A percentile compares a stretch with the other conserved stretches of the same genome.
These are phyloP conservation scores for Colletotrichum somersetense DNA, from an alignment of 2,329 filamentous ascomycete genomes.

Conservation along the genomic window DNA sequence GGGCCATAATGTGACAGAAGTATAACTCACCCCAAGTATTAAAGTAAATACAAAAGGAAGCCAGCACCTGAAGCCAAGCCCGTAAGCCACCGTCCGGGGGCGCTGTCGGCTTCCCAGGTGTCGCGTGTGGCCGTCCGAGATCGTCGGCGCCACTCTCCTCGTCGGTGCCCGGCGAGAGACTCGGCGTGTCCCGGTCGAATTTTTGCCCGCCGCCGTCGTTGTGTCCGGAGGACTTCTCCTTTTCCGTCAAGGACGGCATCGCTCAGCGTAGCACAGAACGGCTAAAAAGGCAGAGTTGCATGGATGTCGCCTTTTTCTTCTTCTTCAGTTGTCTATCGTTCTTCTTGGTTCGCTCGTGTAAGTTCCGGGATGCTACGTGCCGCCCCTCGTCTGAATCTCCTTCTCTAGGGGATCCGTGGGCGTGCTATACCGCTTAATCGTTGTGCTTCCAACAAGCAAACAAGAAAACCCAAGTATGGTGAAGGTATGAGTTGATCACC, in stretches of 20 bases:
- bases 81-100: slow-evolving; percentile 47
- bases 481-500: background rate
- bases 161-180: slow-evolving; percentile 6
- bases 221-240: slow-evolving; percentile 17
- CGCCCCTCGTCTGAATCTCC: background rate
- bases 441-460: background rate
- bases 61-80: slow-evolving; percentile 63
- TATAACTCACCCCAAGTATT: slow-evolving; percentile 51
- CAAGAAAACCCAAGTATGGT: background rate
- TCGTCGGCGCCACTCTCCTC: slow-evolving; percentile 30
- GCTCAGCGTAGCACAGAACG: background rate
- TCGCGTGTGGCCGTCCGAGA: background rate
- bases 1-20: background rate
- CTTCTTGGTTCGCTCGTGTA: background rate
- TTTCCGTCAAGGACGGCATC: slow-evolving; percentile 25
- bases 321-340: background rate
- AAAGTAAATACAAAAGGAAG: slow-evolving; percentile 63
- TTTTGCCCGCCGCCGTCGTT: background rate
- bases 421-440: background rate
- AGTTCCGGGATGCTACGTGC: background rate
- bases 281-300: background rate
- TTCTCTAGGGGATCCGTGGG: background rate
- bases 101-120: slow-evolving; percentile 13
- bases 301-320: background rate
- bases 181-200: slow-evolving; percentile 12